phyloP scores from a whole-genome alignment of 2,329 filamentous ascomycete species.

The Canariomyces notabilis region DNA sequence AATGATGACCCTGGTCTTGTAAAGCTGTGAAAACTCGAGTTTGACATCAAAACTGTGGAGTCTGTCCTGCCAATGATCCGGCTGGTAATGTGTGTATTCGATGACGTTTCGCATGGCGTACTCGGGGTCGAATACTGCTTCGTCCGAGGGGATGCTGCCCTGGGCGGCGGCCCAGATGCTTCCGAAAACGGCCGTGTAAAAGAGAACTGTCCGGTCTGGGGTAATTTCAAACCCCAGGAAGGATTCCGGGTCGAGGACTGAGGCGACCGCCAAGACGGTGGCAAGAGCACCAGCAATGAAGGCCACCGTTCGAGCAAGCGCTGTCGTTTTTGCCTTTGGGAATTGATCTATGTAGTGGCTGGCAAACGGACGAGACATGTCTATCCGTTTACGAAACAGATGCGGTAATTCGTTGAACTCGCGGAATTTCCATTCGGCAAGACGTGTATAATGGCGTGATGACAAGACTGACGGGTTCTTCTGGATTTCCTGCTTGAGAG shows the following conservation, averaged over 20 bases:
- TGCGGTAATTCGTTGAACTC: slow-evolving; percentile 97
- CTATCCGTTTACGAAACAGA: slow-evolving; percentile 80
- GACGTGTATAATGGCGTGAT: slow-evolving; percentile 84
- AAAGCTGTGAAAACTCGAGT: slow-evolving; percentile 80
- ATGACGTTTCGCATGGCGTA: slow-evolving; percentile 85
- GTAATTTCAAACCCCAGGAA: slow-evolving; percentile 92
- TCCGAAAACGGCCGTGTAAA: slow-evolving; percentile 80
- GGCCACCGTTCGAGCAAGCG: slow-evolving; percentile 75
- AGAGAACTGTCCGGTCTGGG: slow-evolving; percentile 78
- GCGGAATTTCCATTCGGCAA: slow-evolving; percentile 96
- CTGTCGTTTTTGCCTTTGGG: slow-evolving; percentile 88
- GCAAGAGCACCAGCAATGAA: slow-evolving; percentile 84
- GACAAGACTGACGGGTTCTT: slow-evolving; percentile 84
- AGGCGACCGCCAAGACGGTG: slow-evolving; percentile 76
- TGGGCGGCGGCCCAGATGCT: slow-evolving; percentile 78
- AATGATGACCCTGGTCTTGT: slow-evolving; percentile 87
- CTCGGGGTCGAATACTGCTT: slow-evolving; percentile 84
- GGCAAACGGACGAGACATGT: slow-evolving; percentile 93
- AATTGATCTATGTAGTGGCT: slow-evolving; percentile 93
- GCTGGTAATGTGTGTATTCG: slow-evolving; percentile 87
- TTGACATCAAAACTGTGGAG: slow-evolving; percentile 95
- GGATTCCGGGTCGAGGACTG: slow-evolving; percentile 83
- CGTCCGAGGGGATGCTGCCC: slow-evolving; percentile 81
- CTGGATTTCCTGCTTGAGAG: slow-evolving; percentile 71
- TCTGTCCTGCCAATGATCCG: slow-evolving; percentile 79